phyloP scores from a whole-genome alignment of 2,329 filamentous ascomycete genomes.

The Magnaporthiopsis poae region DNA sequence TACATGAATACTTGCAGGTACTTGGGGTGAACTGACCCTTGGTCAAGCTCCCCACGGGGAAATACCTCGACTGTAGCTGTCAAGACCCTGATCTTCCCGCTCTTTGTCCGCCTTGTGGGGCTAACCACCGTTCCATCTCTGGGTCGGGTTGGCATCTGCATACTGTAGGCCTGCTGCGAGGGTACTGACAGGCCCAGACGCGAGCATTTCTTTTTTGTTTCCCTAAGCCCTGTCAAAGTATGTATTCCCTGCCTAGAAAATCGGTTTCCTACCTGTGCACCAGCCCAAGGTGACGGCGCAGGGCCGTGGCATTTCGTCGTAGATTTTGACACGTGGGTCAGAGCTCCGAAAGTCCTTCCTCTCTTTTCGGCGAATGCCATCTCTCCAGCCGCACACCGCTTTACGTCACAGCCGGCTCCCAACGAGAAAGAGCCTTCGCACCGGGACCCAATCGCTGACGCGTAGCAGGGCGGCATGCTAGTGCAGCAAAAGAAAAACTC shows the following conservation, averaged over 20 bases:
- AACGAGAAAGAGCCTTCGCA: not conserved
- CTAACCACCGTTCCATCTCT: not conserved
- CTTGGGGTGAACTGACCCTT: not conserved
- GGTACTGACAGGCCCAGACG: not conserved
- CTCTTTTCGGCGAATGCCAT: not conserved
- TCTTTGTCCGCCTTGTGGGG: not conserved
- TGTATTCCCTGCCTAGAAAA: not conserved
- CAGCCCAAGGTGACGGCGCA: not conserved
- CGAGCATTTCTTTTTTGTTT: not conserved
- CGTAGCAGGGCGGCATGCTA: not conserved
- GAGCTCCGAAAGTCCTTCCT: not conserved
- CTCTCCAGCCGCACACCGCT: not conserved
- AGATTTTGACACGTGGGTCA: not conserved
- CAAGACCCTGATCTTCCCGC: not conserved
- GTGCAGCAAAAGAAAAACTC: not conserved
- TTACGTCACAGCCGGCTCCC: not conserved
- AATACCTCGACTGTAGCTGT: not conserved
- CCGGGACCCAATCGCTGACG: not conserved
- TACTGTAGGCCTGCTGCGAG: not conserved
- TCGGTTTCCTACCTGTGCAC: not conserved
- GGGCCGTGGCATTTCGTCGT: not conserved
- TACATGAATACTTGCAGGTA: not conserved
- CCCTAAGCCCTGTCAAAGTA: no score
- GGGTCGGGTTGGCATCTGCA: not conserved
- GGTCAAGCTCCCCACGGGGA: not conserved